Percentiles rank a stretch among this genome's conserved stretches.
Conservation (phyloP, 1,284 basidiomycete genomes). For the Cutaneotrichosporon sp. region DNA sequence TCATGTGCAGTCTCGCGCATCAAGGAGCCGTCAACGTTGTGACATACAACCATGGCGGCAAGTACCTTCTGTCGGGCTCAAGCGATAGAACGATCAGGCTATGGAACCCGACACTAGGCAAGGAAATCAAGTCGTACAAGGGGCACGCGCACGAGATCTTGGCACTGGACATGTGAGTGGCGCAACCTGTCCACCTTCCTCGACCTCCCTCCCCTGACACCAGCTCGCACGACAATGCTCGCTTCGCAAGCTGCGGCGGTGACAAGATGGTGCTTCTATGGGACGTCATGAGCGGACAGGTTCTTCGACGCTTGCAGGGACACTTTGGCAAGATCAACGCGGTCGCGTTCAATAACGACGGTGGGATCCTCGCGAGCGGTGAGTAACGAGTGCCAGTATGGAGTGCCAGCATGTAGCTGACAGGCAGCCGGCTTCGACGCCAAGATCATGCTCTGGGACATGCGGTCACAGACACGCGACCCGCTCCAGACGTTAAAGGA, state of each 20-base stretch:
- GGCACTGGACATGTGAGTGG: constrained; percentile 76
- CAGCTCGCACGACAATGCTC: constrained; percentile 88
- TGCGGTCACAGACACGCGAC: constrained; percentile 73
- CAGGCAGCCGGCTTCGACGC: constrained; percentile 63
- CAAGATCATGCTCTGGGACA: constrained; percentile 84
- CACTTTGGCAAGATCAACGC: constrained; percentile 88
- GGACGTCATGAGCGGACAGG: constrained; percentile 87
- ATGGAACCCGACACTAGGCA: constrained; percentile 82
- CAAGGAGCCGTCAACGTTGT: constrained; percentile 80
- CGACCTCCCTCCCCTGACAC: constrained; percentile 2
- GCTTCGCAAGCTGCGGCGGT: constrained; percentile 90
- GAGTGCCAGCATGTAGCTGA: too few species aligned
- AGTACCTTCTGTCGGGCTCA: constrained; percentile 87
- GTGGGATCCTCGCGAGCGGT: constrained; percentile 83
- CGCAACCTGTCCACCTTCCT: background rate
- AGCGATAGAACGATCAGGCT: constrained; percentile 85
- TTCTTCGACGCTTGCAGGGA: constrained; percentile 76
- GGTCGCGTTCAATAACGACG: constrained; percentile 79
- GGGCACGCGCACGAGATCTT: constrained; percentile 95
- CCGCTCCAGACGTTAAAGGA: constrained; percentile 92
- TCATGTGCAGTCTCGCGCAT: constrained; percentile 57
- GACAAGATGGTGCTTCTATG: constrained; percentile 91
- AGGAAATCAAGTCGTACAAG: constrained; percentile 85
- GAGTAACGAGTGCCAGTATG: constrained; percentile 28
- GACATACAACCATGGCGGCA: constrained; percentile 79